A percentile compares a stretch with the other conserved stretches of the same genome.
Evolutionary conservation across 495 filamentous ascomycete species (phyloP).

Genomic region (Podospora pseudopauciseta): DNA sequence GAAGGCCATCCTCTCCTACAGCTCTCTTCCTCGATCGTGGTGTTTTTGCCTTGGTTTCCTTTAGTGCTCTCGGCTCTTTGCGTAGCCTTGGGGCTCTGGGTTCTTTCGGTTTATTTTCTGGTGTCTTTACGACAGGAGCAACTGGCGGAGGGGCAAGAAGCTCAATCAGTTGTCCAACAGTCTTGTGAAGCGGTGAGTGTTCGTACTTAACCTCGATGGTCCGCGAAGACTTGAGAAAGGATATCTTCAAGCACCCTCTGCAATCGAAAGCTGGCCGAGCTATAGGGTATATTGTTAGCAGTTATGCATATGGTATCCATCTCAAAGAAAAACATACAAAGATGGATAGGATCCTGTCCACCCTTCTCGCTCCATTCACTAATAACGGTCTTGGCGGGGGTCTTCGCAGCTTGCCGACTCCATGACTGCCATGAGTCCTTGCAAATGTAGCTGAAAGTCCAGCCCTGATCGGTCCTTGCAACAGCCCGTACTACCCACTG

Average conservation of each 20-base stretch:
- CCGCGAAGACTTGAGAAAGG: slow-evolving; percentile 39
- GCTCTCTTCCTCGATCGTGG: slow-evolving; percentile 55
- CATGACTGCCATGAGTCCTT: slow-evolving; percentile 47
- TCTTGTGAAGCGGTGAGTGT: slow-evolving; percentile 47
- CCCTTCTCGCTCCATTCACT: slow-evolving; percentile 41
- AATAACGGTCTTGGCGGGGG: slow-evolving; percentile 33
- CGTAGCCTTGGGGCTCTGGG: slow-evolving; percentile 36
- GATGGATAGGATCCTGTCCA: slow-evolving; percentile 38
- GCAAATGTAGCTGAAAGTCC: slow-evolving; percentile 48
- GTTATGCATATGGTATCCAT: background rate
- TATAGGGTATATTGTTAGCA: slow-evolving; percentile 25
- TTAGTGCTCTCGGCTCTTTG: slow-evolving; percentile 53
- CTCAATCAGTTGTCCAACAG: slow-evolving; percentile 41
- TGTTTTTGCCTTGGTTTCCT: slow-evolving; percentile 57
- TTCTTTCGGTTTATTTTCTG: slow-evolving; percentile 43
- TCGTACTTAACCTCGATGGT: slow-evolving; percentile 45
- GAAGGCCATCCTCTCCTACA: slow-evolving; percentile 48
- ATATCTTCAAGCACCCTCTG: slow-evolving; percentile 42
- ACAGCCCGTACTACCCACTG: slow-evolving; percentile 41
- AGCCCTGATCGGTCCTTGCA: slow-evolving; percentile 39
- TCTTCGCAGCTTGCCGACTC: slow-evolving; percentile 42
- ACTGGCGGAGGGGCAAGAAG: slow-evolving; percentile 33
- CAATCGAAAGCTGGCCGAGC: slow-evolving; percentile 51
- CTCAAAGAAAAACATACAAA: slow-evolving; percentile 25
- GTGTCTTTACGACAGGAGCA: slow-evolving; percentile 18